These are phyloP conservation scores for Globisporangium cederbergense DNA, from an alignment of 352 stramenopile species.

Conservation along the genomic window DNA sequence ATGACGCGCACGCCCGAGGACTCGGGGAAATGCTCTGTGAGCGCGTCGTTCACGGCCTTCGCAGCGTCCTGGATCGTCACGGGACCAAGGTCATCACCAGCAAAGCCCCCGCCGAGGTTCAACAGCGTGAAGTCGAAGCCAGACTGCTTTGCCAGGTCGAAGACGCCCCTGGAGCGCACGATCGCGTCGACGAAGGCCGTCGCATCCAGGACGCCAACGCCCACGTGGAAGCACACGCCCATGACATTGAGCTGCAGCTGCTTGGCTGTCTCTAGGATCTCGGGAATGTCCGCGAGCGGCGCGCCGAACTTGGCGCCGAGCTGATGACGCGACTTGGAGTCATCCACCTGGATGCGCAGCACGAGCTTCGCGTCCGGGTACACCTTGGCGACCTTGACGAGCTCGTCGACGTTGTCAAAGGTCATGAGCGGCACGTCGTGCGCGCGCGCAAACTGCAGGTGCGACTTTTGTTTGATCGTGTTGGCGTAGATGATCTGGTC, in stretches of 20 bases:
- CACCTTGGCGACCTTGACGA: constrained; percentile 54
- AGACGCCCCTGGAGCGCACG: constrained; percentile 51
- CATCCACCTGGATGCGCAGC: constrained; percentile 81
- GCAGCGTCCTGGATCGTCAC: constrained; percentile 45
- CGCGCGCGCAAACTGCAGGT: constrained; percentile 64
- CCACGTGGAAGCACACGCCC: constrained; percentile 89
- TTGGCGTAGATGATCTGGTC: constrained; percentile 89
- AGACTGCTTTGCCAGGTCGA: constrained; percentile 51
- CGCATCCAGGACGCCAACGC: constrained; percentile 71
- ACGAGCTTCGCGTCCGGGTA: constrained; percentile 51
- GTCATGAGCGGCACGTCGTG: constrained; percentile 69
- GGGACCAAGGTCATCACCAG: constrained; percentile 39
- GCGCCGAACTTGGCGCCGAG: constrained; percentile 87
- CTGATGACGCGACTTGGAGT: constrained; percentile 74
- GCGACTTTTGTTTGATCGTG: constrained; percentile 78
- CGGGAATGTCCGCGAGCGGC: constrained; percentile 41
- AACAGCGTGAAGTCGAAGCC: constrained; percentile 72
- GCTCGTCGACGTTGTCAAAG: constrained; percentile 86
- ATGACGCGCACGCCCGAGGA: constrained; percentile 67
- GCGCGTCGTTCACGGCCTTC: constrained; percentile 30
- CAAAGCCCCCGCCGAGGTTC: constrained; percentile 89
- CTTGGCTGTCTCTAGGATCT: constrained; percentile 62
- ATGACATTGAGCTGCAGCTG: constrained; percentile 61
- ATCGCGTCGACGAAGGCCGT: constrained; percentile 78
- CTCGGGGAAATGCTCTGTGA: constrained; percentile 46